Evolutionary conservation across 1,284 basidiomycete genomes (phyloP).

Genomic region (Pseudomicrostroma phylloplanum): DNA sequence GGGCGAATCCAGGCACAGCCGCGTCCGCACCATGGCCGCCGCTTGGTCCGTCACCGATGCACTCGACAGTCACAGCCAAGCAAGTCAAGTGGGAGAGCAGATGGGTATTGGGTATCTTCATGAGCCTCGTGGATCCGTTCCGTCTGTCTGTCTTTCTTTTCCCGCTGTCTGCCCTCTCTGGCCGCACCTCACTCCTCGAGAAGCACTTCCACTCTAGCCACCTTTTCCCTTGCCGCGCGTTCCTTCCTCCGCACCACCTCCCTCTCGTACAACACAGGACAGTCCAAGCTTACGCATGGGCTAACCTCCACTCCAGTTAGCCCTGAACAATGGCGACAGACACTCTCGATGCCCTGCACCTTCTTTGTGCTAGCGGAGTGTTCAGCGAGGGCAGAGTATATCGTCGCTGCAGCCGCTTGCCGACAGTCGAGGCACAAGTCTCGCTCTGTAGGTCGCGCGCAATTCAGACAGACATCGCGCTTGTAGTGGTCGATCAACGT

Average conservation of each 20-base stretch:
- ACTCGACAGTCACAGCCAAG: too few species aligned
- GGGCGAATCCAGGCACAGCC: too few species aligned
- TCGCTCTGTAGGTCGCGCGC: conserved; percentile 59
- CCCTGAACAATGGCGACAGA: conserved; percentile 33
- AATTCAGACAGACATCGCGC: conserved; percentile 66
- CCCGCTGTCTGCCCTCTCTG: too few species aligned
- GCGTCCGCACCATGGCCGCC: too few species aligned
- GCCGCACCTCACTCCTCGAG: not conserved
- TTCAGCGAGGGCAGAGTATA: conserved; percentile 15
- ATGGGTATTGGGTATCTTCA: too few species aligned
- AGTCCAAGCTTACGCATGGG: conserved; percentile 41
- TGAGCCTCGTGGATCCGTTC: too few species aligned
- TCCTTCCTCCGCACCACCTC: conserved; percentile 1
- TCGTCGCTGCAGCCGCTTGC: conserved; percentile 13
- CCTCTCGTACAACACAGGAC: conserved; percentile 38
- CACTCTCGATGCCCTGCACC: conserved; percentile 19
- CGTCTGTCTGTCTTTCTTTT: too few species aligned
- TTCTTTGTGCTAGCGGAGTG: conserved; percentile 21
- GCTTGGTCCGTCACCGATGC: too few species aligned
- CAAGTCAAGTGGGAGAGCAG: too few species aligned
- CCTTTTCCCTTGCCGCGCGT: not conserved
- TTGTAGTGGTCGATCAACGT: conserved; percentile 71
- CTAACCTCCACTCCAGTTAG: conserved; percentile 10
- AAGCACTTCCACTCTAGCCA: conserved; percentile 1
- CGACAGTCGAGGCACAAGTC: conserved; percentile 33